Conservation (phyloP, 345 rosid genomes). For the Boechera retrofracta region DNA sequence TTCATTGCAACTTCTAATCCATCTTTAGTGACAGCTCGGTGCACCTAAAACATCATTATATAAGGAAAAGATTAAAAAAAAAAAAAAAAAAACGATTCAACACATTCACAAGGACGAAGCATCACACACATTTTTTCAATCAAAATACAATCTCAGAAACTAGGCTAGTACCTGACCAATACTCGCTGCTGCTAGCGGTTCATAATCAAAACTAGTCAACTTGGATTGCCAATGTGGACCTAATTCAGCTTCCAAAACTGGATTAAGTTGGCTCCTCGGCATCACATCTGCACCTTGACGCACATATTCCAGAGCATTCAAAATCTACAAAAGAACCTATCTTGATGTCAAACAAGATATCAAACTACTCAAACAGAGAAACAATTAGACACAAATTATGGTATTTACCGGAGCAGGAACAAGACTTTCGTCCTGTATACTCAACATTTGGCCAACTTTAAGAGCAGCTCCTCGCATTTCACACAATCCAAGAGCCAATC, state of each 20-base stretch:
- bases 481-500: constrained; percentile 87
- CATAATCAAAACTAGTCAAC: constrained; percentile 89
- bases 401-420: constrained; percentile 91
- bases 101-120: neutral
- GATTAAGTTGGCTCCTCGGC: constrained; percentile 93
- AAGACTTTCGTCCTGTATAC: constrained; percentile 96
- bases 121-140: neutral
- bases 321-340: constrained; percentile 58
- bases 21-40: constrained; percentile 80
- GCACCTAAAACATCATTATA: constrained; percentile 66
- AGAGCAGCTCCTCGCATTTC: constrained; percentile 99
- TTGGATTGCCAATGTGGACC: constrained; percentile 85
- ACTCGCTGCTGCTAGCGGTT: constrained; percentile 96
- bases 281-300: constrained; percentile 99
- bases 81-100: neutral
- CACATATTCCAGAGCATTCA: constrained; percentile 93
- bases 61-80: neutral
- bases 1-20: constrained; percentile 84
- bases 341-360: constrained; percentile 30
- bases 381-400: neutral
- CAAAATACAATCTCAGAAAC: neutral
- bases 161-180: constrained; percentile 80
- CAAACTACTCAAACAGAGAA: neutral
- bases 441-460: constrained; percentile 94
- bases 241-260: constrained; percentile 83